Base-by-base conservation (phyloP, 108 stramenopile species). In the Cyclotella baltica region DNA sequence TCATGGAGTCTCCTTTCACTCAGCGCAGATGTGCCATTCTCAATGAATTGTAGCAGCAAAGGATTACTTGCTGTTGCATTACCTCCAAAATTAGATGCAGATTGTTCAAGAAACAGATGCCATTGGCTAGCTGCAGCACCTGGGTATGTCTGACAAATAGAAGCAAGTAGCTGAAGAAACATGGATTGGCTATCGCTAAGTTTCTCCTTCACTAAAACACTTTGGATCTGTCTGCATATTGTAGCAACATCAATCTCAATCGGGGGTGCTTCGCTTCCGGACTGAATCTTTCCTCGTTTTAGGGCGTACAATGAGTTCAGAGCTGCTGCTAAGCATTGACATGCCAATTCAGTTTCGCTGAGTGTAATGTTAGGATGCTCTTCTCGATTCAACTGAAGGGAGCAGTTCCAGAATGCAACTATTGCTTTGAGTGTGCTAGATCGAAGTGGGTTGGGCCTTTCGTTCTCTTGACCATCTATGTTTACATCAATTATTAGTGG, bases 401-500 rank as follows among this genome's bases (percentile, higher is more conserved):
- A 67, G 64, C 70, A 51, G 28, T 78, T 66, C 76, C 84, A 81
- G 43, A 63, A 63, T 36, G 50, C 13, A 56, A 72, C 72, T 48
- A 88, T 61, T 47, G 71, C 61, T 34, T 36, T 52, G 19, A 88
- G 75, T 15, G 86, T 57, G 55, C 73, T 59, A 18, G 51, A 30
- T n/a, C 88, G 78, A 53, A 89, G 70, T 27, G 89, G 89, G 81
- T 93, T 93, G 11, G 48, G 10, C 13, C 65, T 51, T 53, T 67
- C 59, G 66, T 79, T 77, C 73, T 90, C 88, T 43, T 76, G 71
- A 15, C 90, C 89, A 58, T 80, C 72, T 0, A 52, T 55, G 9
- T 61, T 40, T 0, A 93, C 82, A 68, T 89, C 89, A 30, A 87
- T 61, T 23, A 90, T 84, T 43, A 90, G 78, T 11, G 92, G 90